Percentiles rank a stretch among this genome's conserved stretches.
Evolutionary conservation across 208 protist genomes (phyloP).

Genomic region (Trypanosoma avium): DNA sequence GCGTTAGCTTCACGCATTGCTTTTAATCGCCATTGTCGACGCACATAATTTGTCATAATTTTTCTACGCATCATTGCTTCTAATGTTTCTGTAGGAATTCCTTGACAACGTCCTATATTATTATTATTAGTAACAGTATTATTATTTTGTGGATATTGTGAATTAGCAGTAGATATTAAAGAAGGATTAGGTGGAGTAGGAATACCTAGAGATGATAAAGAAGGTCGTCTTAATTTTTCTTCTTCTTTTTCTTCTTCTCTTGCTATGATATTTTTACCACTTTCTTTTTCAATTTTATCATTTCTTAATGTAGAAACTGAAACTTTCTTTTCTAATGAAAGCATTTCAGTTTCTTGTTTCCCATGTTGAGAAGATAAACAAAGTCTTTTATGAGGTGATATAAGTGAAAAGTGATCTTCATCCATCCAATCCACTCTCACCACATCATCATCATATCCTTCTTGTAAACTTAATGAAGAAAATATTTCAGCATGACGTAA

Average conservation of each 20-base stretch:
- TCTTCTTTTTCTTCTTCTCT: background rate
- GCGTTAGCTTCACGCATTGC: conserved; percentile 30
- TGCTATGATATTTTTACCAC: background rate
- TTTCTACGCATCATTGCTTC: conserved; percentile 52
- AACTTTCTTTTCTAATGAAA: too few relatives aligned
- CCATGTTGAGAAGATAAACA: background rate
- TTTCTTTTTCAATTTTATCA: background rate
- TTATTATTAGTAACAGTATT: background rate
- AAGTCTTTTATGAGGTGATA: conserved; percentile 8
- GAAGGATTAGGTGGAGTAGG: background rate
- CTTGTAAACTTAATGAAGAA: conserved; percentile 48
- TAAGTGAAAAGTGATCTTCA: conserved; percentile 21
- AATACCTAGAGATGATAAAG: background rate
- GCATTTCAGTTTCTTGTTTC: too few relatives aligned
- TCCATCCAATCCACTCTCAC: conserved; percentile 50
- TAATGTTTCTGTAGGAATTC: conserved; percentile 44
- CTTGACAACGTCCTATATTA: conserved; percentile 23
- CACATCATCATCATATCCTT: conserved; percentile 53
- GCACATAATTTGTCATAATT: conserved; percentile 43
- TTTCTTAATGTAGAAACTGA: background rate
- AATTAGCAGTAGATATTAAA: background rate
- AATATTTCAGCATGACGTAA: conserved; percentile 66
- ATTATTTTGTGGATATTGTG: background rate
- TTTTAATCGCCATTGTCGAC: conserved; percentile 39
- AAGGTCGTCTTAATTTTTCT: background rate